Conservation (phyloP, 2,329 filamentous ascomycete genomes). For the Cytospora chrysosperma region DNA sequence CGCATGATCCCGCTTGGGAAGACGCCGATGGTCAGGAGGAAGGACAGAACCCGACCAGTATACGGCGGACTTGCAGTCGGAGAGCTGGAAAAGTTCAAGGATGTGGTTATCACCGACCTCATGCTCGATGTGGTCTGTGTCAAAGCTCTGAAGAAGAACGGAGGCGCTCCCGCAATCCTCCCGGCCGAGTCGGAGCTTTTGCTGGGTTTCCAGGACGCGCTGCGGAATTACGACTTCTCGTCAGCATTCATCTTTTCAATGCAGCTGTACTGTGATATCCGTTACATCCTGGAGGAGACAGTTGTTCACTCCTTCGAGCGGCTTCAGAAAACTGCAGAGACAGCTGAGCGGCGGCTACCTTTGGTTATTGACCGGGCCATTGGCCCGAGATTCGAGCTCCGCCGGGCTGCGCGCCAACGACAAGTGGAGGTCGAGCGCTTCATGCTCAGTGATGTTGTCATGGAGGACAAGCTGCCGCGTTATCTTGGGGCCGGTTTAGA, state of each 20-base stretch:
- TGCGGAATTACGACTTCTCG: constrained; percentile 25
- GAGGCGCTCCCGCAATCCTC: constrained; percentile 24
- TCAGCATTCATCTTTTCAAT: constrained; percentile 32
- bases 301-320: constrained; percentile 26
- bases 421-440: constrained; percentile 24
- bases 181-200: constrained; percentile 32
- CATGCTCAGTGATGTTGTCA: constrained; percentile 27
- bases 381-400: constrained; percentile 19
- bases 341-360: constrained; percentile 22
- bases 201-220: constrained; percentile 28
- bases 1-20: constrained; percentile 29
- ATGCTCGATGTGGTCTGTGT: constrained; percentile 29
- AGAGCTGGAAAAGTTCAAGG: constrained; percentile 26
- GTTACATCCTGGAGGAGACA: constrained; percentile 32
- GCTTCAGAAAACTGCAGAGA: constrained; percentile 26
- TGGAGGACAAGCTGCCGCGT: constrained; percentile 25
- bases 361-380: constrained; percentile 21
- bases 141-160: constrained; percentile 31
- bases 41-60: constrained; percentile 7
- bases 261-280: constrained; percentile 35
- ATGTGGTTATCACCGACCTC: constrained; percentile 27
- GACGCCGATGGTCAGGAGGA: constrained; percentile 27
- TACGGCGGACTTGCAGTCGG: constrained; percentile 28
- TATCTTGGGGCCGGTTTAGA: constrained; percentile 19
- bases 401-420: constrained; percentile 16